Percentiles rank a stretch among this genome's conserved stretches.
These are phyloP conservation scores for Apiospora hydei DNA, from an alignment of 2,329 filamentous ascomycete genomes.

Conservation along the genomic window DNA sequence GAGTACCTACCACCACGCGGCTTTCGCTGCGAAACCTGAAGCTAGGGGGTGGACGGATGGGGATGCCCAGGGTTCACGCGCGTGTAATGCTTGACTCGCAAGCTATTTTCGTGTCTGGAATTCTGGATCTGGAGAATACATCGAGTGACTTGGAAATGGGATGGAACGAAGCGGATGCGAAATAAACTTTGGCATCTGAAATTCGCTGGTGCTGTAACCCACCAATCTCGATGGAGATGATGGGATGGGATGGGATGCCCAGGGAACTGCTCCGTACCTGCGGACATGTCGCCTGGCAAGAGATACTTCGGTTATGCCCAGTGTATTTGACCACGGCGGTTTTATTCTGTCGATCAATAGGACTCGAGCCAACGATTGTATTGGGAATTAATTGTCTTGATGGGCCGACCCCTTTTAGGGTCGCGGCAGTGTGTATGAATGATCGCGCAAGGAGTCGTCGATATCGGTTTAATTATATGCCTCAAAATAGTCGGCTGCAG, in stretches of 20 bases:
- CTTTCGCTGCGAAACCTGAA: not conserved
- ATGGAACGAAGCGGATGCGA: not conserved
- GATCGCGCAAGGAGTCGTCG: not conserved
- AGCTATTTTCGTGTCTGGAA: not conserved
- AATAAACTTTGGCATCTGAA: slow-evolving; percentile 20
- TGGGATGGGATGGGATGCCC: not conserved
- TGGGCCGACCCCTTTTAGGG: not conserved
- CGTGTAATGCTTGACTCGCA: not conserved
- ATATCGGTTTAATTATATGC: not conserved
- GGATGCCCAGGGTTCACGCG: not conserved
- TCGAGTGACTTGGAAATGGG: not conserved
- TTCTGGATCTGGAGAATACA: not conserved
- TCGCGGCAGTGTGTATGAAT: not conserved
- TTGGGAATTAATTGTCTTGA: not conserved
- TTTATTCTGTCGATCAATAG: not conserved
- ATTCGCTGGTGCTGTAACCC: not conserved
- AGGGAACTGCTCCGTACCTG: not conserved
- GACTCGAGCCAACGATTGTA: not conserved
- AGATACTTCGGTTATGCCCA: not conserved
- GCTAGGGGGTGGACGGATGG: not conserved
- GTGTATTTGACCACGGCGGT: not conserved
- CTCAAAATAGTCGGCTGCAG: not conserved
- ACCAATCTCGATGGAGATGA: slow-evolving; percentile 2
- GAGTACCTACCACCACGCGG: not conserved
- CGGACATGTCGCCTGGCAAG: not conserved